Conservation (phyloP, 73 alveolate species). For the Paramecium pentaurelia region DNA sequence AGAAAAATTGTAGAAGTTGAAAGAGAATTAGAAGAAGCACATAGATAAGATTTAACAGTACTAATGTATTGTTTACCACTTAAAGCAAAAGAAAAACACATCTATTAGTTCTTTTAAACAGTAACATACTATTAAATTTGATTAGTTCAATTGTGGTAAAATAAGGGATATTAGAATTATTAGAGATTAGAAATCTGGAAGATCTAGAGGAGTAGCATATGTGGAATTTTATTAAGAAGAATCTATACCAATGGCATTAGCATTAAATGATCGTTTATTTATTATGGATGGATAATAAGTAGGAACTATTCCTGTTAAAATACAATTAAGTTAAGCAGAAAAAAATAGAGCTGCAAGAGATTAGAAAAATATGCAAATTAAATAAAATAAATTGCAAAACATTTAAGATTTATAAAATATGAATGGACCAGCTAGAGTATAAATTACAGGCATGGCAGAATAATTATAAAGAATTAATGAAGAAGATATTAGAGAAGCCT, state of each 20-base stretch:
- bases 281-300: conserved; percentile 76
- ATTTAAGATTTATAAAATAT: conserved; percentile 62
- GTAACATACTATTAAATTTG: conserved; percentile 55
- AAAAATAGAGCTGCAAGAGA: conserved; percentile 96
- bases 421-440: conserved; percentile 81
- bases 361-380: conserved; percentile 62
- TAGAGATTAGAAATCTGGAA: conserved; percentile 88
- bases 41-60: conserved; percentile 93
- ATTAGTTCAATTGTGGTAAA: conserved; percentile 67
- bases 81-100: conserved; percentile 89
- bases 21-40: conserved; percentile 88
- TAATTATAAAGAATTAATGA: conserved; percentile 70
- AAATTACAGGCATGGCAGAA: conserved; percentile 86
- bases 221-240: conserved; percentile 95
- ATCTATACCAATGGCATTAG: conserved; percentile 88
- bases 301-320: conserved; percentile 68
- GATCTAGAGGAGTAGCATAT: conserved; percentile 94
- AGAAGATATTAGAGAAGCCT: conserved; percentile 81
- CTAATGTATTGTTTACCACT: conserved; percentile 82
- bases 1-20: conserved; percentile 64
- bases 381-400: conserved; percentile 73
- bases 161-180: conserved; percentile 93
- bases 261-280: conserved; percentile 79
- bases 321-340: conserved; percentile 94
- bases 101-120: conserved; percentile 86